Evolutionary conservation across 139 green algal species (phyloP), one percentile per base, ranked within the genome.

Genomic region (Pycnococcus provasolii): DNA sequence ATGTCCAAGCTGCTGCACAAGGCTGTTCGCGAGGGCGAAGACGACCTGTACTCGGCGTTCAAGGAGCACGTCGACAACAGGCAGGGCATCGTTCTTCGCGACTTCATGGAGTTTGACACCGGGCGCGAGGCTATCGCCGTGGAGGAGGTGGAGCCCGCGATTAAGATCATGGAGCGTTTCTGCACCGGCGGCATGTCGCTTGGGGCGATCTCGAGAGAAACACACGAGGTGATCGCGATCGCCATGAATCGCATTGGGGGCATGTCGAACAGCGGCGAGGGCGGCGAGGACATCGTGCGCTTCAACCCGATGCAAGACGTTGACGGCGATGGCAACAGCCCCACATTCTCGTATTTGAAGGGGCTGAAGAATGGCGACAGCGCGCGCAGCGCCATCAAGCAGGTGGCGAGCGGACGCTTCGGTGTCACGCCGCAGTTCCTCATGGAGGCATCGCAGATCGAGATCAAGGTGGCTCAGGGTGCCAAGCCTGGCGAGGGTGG

Each of bases 1-100:
- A 97, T 99, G 91, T 78, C 89, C 79, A 98, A 98, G 88, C 84
- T 98, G 66, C 84, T 99, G 83, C 93, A 99, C 90, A 97, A 97
- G 83, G 84, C 91, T 53, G 88, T 99, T 45, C 87, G 91, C 50
- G 52, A 70, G 6, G 58, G 70, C 40, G 67, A 85, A 53, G 45
- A 68, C 15, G 76, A 80, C 13, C 81, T 84, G 3, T 97, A 93
- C 80, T 62, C 88, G 64, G 82, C 85, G 2, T 99, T 94, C 84
- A 73, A 87, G 79, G 61, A 88, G 69, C 89, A 97, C 83, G 89
- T 96, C 57, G 60, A 78, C 48, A 72, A 87, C 3, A 45, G 68
- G 7, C 69, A 64, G 37, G 39, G 72, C 58, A 75, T 75, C 39
- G 60, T 78, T 40, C 39, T 69, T n/a, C 40, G 63, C 40, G 63